Percentiles rank a stretch among this genome's conserved stretches.
phyloP scores from a whole-genome alignment of 2,329 filamentous ascomycete species.

The Emericellopsis atlantica region DNA sequence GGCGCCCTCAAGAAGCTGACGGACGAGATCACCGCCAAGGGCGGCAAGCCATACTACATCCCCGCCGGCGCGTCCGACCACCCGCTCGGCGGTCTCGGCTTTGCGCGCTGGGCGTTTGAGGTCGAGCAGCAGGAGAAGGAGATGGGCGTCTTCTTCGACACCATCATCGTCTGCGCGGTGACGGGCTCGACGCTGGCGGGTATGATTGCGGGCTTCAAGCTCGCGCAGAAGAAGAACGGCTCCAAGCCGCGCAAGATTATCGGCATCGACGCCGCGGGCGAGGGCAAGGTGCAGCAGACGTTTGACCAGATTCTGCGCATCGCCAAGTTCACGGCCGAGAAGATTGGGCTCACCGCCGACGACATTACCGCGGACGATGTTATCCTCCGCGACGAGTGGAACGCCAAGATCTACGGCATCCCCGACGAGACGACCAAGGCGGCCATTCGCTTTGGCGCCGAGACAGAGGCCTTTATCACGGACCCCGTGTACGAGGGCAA shows the following conservation, averaged over 20 bases:
- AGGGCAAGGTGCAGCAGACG: slow-evolving; percentile 39
- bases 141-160: slow-evolving; percentile 53
- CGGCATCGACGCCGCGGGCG: slow-evolving; percentile 47
- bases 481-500: slow-evolving; percentile 70
- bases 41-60: slow-evolving; percentile 57
- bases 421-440: slow-evolving; percentile 52
- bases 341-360: slow-evolving; percentile 46
- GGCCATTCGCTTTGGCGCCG: slow-evolving; percentile 55
- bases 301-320: slow-evolving; percentile 54
- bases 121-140: slow-evolving; percentile 50
- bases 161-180: slow-evolving; percentile 56
- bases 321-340: slow-evolving; percentile 46
- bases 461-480: slow-evolving; percentile 60
- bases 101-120: slow-evolving; percentile 60
- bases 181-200: slow-evolving; percentile 61
- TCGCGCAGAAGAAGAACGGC: slow-evolving; percentile 32
- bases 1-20: slow-evolving; percentile 40
- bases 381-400: slow-evolving; percentile 47
- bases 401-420: slow-evolving; percentile 56
- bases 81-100: slow-evolving; percentile 56
- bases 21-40: slow-evolving; percentile 35
- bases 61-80: slow-evolving; percentile 61
- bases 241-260: slow-evolving; percentile 40
- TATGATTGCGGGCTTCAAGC: slow-evolving; percentile 61
- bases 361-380: slow-evolving; percentile 53